Base-by-base conservation (phyloP, 129 eudicot genomes). In the Chrysanthemum makinoi region DNA sequence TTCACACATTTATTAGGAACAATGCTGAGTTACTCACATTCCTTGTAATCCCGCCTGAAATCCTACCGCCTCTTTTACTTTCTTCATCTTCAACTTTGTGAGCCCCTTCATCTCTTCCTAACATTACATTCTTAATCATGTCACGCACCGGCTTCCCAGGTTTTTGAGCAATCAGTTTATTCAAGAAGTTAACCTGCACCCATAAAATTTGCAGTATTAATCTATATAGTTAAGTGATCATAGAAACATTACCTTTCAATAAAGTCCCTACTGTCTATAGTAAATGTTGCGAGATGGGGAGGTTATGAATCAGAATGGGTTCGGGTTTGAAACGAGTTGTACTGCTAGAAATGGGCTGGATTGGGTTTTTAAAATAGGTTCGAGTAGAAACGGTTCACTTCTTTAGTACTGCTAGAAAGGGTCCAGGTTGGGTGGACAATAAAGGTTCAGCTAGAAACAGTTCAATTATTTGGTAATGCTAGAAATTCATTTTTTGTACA, bases 71-170 rank as follows among this genome's bases (percentile, higher is more conserved):
- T 52, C 69, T 79, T 57, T 58, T 72, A 59, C 58, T 80, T 61
- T 75, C 82, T 22, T 80, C 86, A 26, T 70, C 76, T 6, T 53
- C 78, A 49, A 72, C 59, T 58, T 80, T 77, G 47, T 89, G 96
- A 2, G 91, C 92, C 20, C 98, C 98, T 82, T 93, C 98, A 63
- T 87, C 98, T 73, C 82, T 89, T 73, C 98, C 98, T 80, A 79
- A 86, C 98, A 92, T 89, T 20, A 89, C 98, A 69, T 78, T 83
- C 69, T 92, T 92, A 46, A 92, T 89, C 98, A 85, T 89, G 43
- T 82, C 87, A 15, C 89, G 88, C 10, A 89, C 98, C 10, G 81
- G 77, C 75, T 83, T 86, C 68, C 98, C 98, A 16, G 98, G 98
- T 78, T 79, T 89, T 64, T 89, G 70, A 50, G 92, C 90, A 48